phyloP scores from a whole-genome alignment of 1,284 basidiomycete genomes.

The Kwoniella shivajii region DNA sequence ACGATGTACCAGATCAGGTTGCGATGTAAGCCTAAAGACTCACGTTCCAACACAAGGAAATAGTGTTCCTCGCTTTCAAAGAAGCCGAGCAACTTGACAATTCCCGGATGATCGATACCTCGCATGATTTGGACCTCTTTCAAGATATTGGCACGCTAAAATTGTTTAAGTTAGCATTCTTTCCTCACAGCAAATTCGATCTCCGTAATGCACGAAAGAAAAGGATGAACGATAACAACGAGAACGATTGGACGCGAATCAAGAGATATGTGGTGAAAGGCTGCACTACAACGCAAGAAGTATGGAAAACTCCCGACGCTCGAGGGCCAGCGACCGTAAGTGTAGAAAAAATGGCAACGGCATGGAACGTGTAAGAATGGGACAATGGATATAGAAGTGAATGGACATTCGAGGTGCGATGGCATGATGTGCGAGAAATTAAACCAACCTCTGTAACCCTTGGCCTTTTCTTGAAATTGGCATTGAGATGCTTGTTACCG shows the following conservation, averaged over 20 bases:
- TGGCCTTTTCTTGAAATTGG: constrained; percentile 88
- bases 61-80: constrained; percentile 92
- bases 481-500: constrained; percentile 87
- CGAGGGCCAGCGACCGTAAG: constrained; percentile 33
- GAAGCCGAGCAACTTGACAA: constrained; percentile 87
- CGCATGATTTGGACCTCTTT: constrained; percentile 99
- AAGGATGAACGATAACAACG: background rate
- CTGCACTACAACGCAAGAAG: background rate
- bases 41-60: constrained; percentile 90
- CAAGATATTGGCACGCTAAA: constrained; percentile 92
- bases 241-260: background rate
- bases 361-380: background rate
- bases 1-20: background rate
- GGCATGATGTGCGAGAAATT: constrained; percentile 9
- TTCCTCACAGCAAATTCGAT: too few relatives aligned
- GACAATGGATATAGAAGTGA: constrained; percentile 5
- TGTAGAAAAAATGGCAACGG: background rate
- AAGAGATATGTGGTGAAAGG: background rate
- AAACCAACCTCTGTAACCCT: constrained; percentile 90
- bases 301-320: constrained; percentile 23
- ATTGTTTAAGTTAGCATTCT: background rate
- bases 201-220: background rate
- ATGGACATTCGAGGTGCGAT: background rate
- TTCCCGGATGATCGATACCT: constrained; percentile 81
- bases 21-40: constrained; percentile 47